Percentiles rank a stretch among this genome's conserved stretches.
Conservation (phyloP, 495 filamentous ascomycete genomes). For the Aspergillus coremiiformis region DNA sequence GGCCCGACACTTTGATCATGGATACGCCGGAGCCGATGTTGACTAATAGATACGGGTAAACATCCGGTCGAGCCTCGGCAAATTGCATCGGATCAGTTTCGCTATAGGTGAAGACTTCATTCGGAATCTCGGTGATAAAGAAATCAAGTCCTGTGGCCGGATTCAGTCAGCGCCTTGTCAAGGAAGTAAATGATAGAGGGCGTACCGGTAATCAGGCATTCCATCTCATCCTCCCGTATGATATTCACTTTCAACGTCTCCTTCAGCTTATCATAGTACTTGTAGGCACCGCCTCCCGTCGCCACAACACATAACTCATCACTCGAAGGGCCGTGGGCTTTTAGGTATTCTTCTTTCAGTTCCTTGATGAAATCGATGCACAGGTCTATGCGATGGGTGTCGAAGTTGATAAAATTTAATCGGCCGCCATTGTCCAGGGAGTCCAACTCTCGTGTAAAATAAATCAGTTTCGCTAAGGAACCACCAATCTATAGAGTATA, state of each 20-base stretch:
- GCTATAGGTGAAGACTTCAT: conserved; percentile 93
- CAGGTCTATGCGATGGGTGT: conserved; percentile 85
- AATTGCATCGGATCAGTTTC: conserved; percentile 84
- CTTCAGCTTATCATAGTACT: conserved; percentile 86
- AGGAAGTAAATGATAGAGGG: background rate
- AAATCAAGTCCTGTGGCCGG: conserved; percentile 74
- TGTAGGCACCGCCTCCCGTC: conserved; percentile 90
- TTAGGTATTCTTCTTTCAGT: conserved; percentile 70
- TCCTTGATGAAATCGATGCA: conserved; percentile 83
- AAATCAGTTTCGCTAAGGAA: conserved; percentile 90
- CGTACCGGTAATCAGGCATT: conserved; percentile 89
- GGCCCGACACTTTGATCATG: conserved; percentile 96
- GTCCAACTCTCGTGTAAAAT: conserved; percentile 83
- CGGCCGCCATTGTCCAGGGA: conserved; percentile 77
- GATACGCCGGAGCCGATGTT: conserved; percentile 98
- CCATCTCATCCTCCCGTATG: conserved; percentile 93
- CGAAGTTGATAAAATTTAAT: conserved; percentile 89
- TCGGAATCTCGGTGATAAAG: conserved; percentile 95
- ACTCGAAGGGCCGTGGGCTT: conserved; percentile 56
- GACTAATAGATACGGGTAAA: conserved; percentile 94
- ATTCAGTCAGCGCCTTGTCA: background rate
- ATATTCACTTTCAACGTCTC: conserved; percentile 78
- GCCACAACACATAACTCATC: conserved; percentile 81
- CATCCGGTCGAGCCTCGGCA: conserved; percentile 59
- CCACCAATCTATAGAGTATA: conserved; percentile 71